Percentiles rank a stretch among this genome's conserved stretches.
Conservation (phyloP, 2,329 filamentous ascomycete genomes). For the Clonostachys rosea region DNA sequence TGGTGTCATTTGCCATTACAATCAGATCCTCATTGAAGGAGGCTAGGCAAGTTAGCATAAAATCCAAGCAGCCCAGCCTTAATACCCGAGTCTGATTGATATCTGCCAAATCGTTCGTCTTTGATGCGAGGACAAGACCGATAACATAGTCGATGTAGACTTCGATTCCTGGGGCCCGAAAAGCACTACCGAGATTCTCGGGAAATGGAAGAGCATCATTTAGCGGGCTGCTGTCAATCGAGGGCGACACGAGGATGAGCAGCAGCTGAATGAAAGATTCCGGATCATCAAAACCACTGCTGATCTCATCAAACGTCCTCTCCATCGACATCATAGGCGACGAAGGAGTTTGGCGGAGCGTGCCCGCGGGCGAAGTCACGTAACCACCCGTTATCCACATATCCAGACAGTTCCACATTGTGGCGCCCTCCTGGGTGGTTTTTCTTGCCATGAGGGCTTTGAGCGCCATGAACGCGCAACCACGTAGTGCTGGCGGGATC, state of each 20-base stretch:
- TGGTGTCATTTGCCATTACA: slow-evolving; percentile 75
- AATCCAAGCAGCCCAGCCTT: slow-evolving; percentile 76
- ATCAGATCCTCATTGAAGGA: slow-evolving; percentile 95
- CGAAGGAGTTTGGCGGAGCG: slow-evolving; percentile 23
- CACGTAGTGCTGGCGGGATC: slow-evolving; percentile 72
- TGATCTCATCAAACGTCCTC: slow-evolving; percentile 68
- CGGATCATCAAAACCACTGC: slow-evolving; percentile 77
- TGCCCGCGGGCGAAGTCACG: not conserved
- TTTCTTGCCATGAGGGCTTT: slow-evolving; percentile 74
- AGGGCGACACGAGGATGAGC: slow-evolving; percentile 65
- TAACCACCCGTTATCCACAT: slow-evolving; percentile 68
- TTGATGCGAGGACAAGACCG: slow-evolving; percentile 69
- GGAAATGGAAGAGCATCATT: slow-evolving; percentile 82
- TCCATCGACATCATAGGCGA: slow-evolving; percentile 45
- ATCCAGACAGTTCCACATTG: slow-evolving; percentile 79
- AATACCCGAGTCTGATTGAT: slow-evolving; percentile 67
- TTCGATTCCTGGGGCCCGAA: slow-evolving; percentile 78
- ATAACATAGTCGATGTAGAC: slow-evolving; percentile 90
- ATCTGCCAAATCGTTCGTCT: slow-evolving; percentile 60
- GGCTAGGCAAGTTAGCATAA: slow-evolving; percentile 71
- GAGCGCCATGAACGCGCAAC: slow-evolving; percentile 78
- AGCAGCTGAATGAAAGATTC: slow-evolving; percentile 80
- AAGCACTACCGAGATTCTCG: slow-evolving; percentile 73
- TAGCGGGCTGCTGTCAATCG: slow-evolving; percentile 53
- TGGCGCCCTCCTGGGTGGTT: slow-evolving; percentile 57